Evolutionary conservation across 2,329 filamentous ascomycete species (phyloP).

Genomic region (Xylariaceae sp.): DNA sequence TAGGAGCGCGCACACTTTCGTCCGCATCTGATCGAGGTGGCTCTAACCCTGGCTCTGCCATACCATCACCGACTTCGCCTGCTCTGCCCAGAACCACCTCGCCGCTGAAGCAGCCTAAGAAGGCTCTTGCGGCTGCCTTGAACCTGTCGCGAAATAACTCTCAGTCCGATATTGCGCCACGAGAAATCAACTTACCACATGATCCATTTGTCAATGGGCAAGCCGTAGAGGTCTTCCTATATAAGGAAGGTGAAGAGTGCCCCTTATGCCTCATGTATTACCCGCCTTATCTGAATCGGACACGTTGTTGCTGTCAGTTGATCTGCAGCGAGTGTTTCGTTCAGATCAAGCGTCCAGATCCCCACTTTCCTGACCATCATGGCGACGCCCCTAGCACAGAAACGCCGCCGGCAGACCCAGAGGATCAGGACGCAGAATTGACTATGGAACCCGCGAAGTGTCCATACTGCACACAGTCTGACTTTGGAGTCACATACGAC

Average conservation of each 20-base stretch:
- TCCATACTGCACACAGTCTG: conserved; percentile 89
- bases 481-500: conserved; percentile 95
- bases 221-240: conserved; percentile 83
- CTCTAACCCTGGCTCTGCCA: conserved; percentile 56
- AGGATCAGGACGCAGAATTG: conserved; percentile 57
- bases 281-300: conserved; percentile 88
- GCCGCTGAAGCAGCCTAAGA: conserved; percentile 75
- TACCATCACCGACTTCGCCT: conserved; percentile 53
- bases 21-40: conserved; percentile 65
- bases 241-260: conserved; percentile 86
- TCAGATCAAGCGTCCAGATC: conserved; percentile 82
- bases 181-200: conserved; percentile 71
- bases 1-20: conserved; percentile 70
- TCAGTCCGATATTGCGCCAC: conserved; percentile 64
- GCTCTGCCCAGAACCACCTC: conserved; percentile 44
- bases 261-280: conserved; percentile 97
- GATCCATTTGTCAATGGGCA: conserved; percentile 94
- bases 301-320: conserved; percentile 88
- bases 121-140: conserved; percentile 78
- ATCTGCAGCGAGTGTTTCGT: conserved; percentile 99
- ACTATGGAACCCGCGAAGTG: conserved; percentile 89
- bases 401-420: conserved; percentile 34
- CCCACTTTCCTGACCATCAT: conserved; percentile 67
- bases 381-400: conserved; percentile 34
- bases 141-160: conserved; percentile 70